Conservation (phyloP, 139 green algal species). For the Chlorella sp. region DNA sequence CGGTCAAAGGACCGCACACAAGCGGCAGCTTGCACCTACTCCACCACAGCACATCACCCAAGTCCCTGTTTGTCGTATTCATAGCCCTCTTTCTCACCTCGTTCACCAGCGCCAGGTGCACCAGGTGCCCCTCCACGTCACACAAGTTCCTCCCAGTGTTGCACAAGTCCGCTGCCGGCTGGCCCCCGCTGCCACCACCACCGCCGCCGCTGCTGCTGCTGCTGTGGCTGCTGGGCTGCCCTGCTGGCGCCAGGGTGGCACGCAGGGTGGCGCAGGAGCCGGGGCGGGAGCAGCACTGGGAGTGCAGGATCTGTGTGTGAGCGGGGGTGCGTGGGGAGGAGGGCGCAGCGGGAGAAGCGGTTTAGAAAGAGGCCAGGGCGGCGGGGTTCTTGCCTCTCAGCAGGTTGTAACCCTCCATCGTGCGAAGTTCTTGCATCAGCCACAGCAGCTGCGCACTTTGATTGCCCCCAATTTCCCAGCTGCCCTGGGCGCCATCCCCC, state of each 20-base stretch:
- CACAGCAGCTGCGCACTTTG: neutral
- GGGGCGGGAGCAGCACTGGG: conserved; percentile 22
- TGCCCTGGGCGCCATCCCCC: too few relatives aligned
- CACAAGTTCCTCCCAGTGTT: conserved; percentile 29
- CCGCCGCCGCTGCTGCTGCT: neutral
- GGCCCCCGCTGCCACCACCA: neutral
- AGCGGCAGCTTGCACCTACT: too few relatives aligned
- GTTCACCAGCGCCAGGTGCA: conserved; percentile 20
- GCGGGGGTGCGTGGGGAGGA: neutral
- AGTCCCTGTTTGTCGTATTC: too few relatives aligned
- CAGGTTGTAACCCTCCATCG: too few relatives aligned
- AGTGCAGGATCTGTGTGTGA: neutral
- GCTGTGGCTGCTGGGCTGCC: neutral
- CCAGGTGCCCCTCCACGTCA: neutral
- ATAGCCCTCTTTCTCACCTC: neutral
- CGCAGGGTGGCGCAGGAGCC: conserved; percentile 24
- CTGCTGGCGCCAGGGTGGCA: neutral
- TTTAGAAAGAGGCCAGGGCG: neutral
- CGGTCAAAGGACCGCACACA: too few relatives aligned
- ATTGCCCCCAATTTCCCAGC: too few relatives aligned
- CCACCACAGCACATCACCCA: neutral
- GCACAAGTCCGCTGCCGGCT: conserved; percentile 1
- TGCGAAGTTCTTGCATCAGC: neutral
- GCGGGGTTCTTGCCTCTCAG: too few relatives aligned
- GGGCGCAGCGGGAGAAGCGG: too few relatives aligned